Base-by-base conservation (phyloP, 139 green algal species). In the Tetraselmis striata region DNA sequence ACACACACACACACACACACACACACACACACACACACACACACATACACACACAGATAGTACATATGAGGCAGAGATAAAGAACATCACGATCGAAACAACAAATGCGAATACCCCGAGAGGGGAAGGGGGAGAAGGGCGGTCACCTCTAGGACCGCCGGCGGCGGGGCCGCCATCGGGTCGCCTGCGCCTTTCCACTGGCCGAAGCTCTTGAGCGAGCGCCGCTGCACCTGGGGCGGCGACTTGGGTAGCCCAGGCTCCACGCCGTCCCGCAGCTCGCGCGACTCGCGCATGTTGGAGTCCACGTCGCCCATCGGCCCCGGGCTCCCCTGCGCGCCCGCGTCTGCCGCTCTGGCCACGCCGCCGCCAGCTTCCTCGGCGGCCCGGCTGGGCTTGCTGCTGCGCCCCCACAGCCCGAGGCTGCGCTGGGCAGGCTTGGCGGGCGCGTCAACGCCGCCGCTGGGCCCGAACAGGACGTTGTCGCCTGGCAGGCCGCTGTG, bases 401-500 rank as follows among this genome's bases (percentile, higher is more conserved):
- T 67, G 11, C 45, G 45, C 45, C 45, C 45, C 45, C 45, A 67
- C 45, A 67, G 45, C 45, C 26, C 74, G 5, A 31, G 22, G 90
- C 85, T 59, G 5, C 26, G 22, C 23, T n/a, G 25, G 23, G 74
- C 25, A 2, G 25, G 25, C 74, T 77, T 28, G 26, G 74, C n/a
- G 25, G 74, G 45, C 18, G 45, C 45, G 45, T 79, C 76, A 2
- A 1, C 29, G 2, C 2, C 2, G 5, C 5, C 2, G 74, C 26
- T 29, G 23, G 2, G 11, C 23, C 91, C 86, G 83, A 98, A 98
- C 24, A 98, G 88, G n/a, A 85, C 86, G 1, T 92, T 91, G 77
- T 98, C 95, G 11, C 92, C 94, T 29, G 93, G 91, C 77, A 92
- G 92, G n/a, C 96, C 95, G 74, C 92, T 91, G 1, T 90, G 86